Evolutionary conservation across 129 eudicot genomes (phyloP), one percentile per base, ranked within the genome.

Genomic region (Solidago caesia): DNA sequence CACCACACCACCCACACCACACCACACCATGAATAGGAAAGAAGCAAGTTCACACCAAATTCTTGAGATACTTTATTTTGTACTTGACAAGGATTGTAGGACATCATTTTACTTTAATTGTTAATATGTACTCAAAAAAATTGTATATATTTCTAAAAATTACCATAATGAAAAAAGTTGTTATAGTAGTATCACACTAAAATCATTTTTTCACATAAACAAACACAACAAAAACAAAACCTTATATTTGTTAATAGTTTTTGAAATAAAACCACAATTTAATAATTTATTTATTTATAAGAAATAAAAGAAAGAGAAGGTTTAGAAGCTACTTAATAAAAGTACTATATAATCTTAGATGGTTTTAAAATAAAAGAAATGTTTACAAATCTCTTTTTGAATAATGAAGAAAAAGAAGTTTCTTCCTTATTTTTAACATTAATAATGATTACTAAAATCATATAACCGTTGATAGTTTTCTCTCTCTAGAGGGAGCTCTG

Each of bases 21-120:
- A 25, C 73, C 76, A 46, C 47, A 63, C 77, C 60, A 71, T 64
- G 25, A 57, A 10, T 11, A 47, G 48, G 26, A 26, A 56, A 27
- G 67, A 68, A 52, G 26, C 79, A 62, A 74, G 64, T 71, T 15
- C 53, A 25, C 53, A 74, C 11, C 44, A 74, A 62, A 33, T 63
- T 39, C 33, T 44, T 67, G 13, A 44, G 13, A 68, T 58, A 10
- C 62, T 56, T 68, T 45, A 56, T 12, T 55, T 65, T 57, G 13
- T 45, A 67, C 75, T 57, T 76, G 80, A 76, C 45, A 8, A 66
- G 80, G 48, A 39, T 68, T 46, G 51, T 58, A 74, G 63, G 39
- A 63, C 11, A 14, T 73, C 63, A 74, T 51, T 13, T 27, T 56
- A 9, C 58, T 52, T 13, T 12, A 16, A 52, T 52, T 5, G 7